Evolutionary conservation across 176 grass and related monocot species (phyloP).

Genomic region (Calamus simplicifolius): DNA sequence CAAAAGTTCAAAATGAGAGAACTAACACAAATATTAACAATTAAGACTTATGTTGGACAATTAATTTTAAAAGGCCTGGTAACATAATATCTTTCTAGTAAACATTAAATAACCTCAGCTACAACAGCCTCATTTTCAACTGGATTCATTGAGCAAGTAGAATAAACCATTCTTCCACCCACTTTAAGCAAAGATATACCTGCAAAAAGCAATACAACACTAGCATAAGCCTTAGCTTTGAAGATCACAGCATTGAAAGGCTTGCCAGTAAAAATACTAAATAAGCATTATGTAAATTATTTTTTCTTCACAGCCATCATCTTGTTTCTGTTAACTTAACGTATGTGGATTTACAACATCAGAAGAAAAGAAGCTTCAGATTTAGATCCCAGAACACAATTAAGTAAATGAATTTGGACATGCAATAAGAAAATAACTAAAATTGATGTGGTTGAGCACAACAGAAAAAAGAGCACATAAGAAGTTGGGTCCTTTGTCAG

Average conservation of each 20-base stretch:
- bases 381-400: too few relatives aligned
- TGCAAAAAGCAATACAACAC: conserved; percentile 24
- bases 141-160: conserved; percentile 97
- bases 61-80: too few relatives aligned
- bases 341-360: too few relatives aligned
- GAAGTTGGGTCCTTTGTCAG: too few relatives aligned
- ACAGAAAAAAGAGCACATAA: too few relatives aligned
- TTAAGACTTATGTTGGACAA: too few relatives aligned
- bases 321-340: too few relatives aligned
- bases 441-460: too few relatives aligned
- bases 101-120: conserved; percentile 46
- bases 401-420: not conserved
- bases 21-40: too few relatives aligned
- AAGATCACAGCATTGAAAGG: not conserved
- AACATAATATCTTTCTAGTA: conserved; percentile 9
- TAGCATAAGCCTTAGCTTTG: conserved; percentile 1
- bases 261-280: not conserved
- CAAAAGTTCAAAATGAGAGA: too few relatives aligned
- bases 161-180: conserved; percentile 90
- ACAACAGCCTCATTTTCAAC: conserved; percentile 98
- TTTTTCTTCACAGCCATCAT: too few relatives aligned
- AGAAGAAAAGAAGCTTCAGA: too few relatives aligned
- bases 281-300: not conserved
- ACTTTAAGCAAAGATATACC: conserved; percentile 84
- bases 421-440: conserved; percentile 8